Conservation (phyloP, 768 basidiomycete genomes). For the Mrakia frigida region DNA sequence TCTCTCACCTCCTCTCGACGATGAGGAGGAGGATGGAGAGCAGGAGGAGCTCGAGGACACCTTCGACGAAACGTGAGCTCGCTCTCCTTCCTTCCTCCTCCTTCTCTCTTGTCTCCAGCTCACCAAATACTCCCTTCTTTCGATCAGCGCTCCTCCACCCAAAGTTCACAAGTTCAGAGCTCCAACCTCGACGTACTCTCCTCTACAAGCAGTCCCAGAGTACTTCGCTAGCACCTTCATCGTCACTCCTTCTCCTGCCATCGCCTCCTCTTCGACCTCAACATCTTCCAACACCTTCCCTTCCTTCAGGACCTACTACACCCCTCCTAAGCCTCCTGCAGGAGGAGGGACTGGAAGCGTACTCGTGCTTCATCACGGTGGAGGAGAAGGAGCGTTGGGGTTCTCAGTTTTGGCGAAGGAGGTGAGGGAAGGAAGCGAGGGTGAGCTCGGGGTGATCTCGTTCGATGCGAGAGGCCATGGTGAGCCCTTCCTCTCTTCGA, state of each 20-base stretch:
- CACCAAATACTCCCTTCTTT: not conserved
- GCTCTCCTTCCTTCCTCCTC: not conserved
- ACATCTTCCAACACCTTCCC: slow-evolving; percentile 49
- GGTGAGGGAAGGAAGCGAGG: slow-evolving; percentile 55
- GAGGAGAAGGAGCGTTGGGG: slow-evolving; percentile 83
- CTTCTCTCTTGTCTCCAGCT: not conserved
- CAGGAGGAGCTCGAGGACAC: slow-evolving; percentile 9
- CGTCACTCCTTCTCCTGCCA: not conserved
- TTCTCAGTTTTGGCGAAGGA: slow-evolving; percentile 90
- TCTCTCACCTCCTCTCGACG: slow-evolving; percentile 2
- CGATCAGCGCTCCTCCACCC: not conserved
- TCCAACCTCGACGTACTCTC: not conserved
- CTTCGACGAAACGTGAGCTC: not conserved
- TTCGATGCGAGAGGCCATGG: slow-evolving; percentile 85
- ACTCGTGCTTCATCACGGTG: slow-evolving; percentile 91
- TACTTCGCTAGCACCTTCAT: slow-evolving; percentile 24
- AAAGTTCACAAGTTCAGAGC: not conserved
- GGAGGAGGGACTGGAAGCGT: slow-evolving; percentile 51
- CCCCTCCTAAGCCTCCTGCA: slow-evolving; percentile 53
- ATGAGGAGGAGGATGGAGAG: not conserved
- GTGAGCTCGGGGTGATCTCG: slow-evolving; percentile 73
- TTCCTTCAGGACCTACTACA: slow-evolving; percentile 76
- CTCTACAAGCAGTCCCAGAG: slow-evolving; percentile 16
- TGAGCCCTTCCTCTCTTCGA: slow-evolving; percentile 43
- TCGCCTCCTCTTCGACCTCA: not conserved